Conservation (phyloP, 2,329 filamentous ascomycete genomes). For the Diaporthe ilicicola region DNA sequence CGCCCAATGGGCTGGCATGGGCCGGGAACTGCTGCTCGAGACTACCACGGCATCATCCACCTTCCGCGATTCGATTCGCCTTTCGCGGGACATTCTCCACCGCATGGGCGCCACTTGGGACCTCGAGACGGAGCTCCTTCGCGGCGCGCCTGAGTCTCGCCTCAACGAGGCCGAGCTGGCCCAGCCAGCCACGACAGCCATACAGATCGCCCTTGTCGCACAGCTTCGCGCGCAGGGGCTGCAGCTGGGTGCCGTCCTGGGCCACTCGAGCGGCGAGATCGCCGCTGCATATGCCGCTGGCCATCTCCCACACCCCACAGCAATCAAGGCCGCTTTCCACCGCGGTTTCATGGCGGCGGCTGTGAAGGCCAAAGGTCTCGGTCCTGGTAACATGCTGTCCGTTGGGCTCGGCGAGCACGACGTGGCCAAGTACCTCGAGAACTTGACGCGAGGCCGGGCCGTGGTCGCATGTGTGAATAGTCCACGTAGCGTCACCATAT, state of each 20-base stretch:
- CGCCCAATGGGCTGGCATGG: slow-evolving; percentile 16
- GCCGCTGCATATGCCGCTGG: slow-evolving; percentile 49
- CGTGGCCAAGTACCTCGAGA: slow-evolving; percentile 14
- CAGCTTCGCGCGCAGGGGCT: slow-evolving; percentile 44
- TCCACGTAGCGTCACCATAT: slow-evolving; percentile 59
- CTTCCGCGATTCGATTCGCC: not conserved
- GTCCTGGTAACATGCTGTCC: slow-evolving; percentile 34
- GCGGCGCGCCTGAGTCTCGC: not conserved
- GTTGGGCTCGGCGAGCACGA: slow-evolving; percentile 26
- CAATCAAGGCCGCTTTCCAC: not conserved
- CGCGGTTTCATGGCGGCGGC: slow-evolving; percentile 17
- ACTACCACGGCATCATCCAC: not conserved
- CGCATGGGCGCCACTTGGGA: not conserved
- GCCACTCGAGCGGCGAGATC: slow-evolving; percentile 53
- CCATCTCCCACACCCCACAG: not conserved
- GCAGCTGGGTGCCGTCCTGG: slow-evolving; percentile 43
- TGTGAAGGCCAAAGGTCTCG: not conserved
- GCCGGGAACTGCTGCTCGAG: not conserved
- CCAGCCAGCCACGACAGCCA: slow-evolving; percentile 56
- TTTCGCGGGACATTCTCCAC: not conserved
- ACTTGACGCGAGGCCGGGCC: slow-evolving; percentile 37
- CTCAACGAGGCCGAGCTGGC: slow-evolving; percentile 38
- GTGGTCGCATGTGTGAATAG: slow-evolving; percentile 60
- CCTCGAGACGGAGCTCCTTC: slow-evolving; percentile 13
- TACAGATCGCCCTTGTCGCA: slow-evolving; percentile 55